Evolutionary conservation across 495 filamentous ascomycete species (phyloP), one percentile per base, ranked within the genome.

Genomic region (Xylaria nigripes): DNA sequence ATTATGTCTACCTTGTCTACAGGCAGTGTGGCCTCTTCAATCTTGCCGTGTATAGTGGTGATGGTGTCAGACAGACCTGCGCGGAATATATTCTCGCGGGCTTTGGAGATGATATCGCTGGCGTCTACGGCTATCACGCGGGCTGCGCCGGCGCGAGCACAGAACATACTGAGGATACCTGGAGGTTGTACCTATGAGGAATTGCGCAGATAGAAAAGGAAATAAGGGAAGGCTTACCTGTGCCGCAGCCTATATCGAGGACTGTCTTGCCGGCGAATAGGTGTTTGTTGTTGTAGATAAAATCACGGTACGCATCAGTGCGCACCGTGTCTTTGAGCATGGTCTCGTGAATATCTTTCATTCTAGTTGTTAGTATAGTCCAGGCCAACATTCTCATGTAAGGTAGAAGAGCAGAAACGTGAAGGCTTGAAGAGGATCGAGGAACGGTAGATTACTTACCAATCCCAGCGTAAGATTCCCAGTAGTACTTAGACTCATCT

Each of bases 191-290:
- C 15, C 23, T 24, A 16, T 32, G 12, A 30, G 22, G 38, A 27
- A 10, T 52, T 18, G 9, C 21, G n/a, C 16, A 9, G 34, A 36
- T 25, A 24, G 4, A 22, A 3, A 18, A 40, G 6, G 27, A 57
- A 54, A 48, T 34, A 45, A 51, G 71, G 15, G 10, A 1, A 22
- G 34, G 6, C 51, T 46, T 48, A 54, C 51, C 82, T 25, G 93
- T 97, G 67, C 93, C 93, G 73, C 93, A 99, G 68, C 93, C 93
- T 52, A 99, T 92, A 70, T 99, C 93, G 29, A 99, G 84, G 49
- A 99, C 93, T 16, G 92, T 82, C 77, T 97, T 99, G 74, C 92
- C 92, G 67, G 89, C 91, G 82, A 99, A 96, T 44, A 99, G 81
- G 70, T 95, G 83, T 70, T 85, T 86, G 74, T 99, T 95, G 67